A percentile compares a stretch with the other conserved stretches of the same genome.
Evolutionary conservation across 225 moss, liverwort and hornwort genomes (phyloP).

Genomic region (Sphagnum contortum): DNA sequence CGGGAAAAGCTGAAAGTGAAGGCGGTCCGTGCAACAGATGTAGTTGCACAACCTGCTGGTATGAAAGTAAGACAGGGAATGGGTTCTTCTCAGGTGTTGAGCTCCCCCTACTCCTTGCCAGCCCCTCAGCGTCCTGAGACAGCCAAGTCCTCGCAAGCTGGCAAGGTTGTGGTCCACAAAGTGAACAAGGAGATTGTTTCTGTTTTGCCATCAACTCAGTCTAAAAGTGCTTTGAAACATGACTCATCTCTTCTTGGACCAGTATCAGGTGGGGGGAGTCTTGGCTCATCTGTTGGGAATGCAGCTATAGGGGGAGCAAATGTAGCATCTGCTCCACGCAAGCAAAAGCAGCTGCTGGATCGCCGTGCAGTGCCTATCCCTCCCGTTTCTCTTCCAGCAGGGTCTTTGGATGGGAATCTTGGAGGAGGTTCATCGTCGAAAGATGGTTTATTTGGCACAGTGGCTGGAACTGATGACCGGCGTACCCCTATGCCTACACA

Average conservation of each 20-base stretch:
- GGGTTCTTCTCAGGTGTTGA: slow-evolving; percentile 49
- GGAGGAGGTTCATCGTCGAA: slow-evolving; percentile 46
- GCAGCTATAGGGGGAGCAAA: slow-evolving; percentile 30
- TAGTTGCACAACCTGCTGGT: slow-evolving; percentile 49
- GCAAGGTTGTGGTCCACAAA: slow-evolving; percentile 75
- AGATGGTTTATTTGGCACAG: slow-evolving; percentile 44
- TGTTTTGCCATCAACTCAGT: slow-evolving; percentile 25
- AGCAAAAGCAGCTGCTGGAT: slow-evolving; percentile 87
- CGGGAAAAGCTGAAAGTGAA: slow-evolving; percentile 58
- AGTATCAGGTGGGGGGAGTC: slow-evolving; percentile 19
- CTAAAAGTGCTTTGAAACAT: slow-evolving; percentile 37
- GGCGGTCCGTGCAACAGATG: slow-evolving; percentile 79
- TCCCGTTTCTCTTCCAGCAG: slow-evolving; percentile 39
- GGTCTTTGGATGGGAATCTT: slow-evolving; percentile 33
- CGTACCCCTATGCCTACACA: slow-evolving; percentile 65
- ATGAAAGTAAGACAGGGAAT: slow-evolving; percentile 62
- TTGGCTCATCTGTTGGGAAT: slow-evolving; percentile 33
- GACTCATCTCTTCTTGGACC: slow-evolving; percentile 36
- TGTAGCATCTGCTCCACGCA: slow-evolving; percentile 43
- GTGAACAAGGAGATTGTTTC: slow-evolving; percentile 42
- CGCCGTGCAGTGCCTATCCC: slow-evolving; percentile 86
- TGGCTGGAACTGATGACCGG: slow-evolving; percentile 61
- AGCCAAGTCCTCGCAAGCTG: slow-evolving; percentile 56
- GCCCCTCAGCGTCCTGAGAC: slow-evolving; percentile 63
- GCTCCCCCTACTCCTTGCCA: slow-evolving; percentile 73